Evolutionary conservation across 106 monocot genomes (phyloP).

Genomic region (Apostasia ramifera): DNA sequence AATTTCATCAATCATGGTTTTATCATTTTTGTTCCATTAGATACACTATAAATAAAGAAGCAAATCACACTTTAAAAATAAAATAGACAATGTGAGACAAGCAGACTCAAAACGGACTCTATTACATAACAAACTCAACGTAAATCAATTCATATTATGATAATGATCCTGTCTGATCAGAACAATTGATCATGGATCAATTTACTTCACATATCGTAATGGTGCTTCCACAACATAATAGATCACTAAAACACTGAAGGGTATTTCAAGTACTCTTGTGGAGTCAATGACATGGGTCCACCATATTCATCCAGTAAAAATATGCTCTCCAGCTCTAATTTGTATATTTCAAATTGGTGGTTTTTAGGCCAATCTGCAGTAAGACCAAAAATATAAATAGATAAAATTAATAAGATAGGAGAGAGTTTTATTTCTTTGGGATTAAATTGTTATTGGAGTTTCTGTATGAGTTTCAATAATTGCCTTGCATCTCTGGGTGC

Average conservation of each 20-base stretch:
- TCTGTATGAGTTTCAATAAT: background rate
- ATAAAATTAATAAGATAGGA: background rate
- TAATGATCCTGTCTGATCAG: no score
- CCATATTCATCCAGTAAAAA: slow-evolving; percentile 22
- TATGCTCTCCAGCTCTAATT: slow-evolving; percentile 22
- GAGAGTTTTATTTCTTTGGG: background rate
- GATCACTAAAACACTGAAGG: slow-evolving; percentile 2
- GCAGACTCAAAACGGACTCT: no score
- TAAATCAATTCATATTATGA: no score
- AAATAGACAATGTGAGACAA: no score
- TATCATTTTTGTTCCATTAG: no score
- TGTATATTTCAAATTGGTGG: slow-evolving; percentile 27
- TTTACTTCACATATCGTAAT: no score
- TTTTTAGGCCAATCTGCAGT: slow-evolving; percentile 18
- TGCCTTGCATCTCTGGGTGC: slow-evolving; percentile 23
- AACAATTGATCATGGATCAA: no score
- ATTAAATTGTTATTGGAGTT: background rate
- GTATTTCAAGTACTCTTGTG: slow-evolving; percentile 10
- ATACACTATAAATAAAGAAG: no score
- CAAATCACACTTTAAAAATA: no score
- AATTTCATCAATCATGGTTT: no score
- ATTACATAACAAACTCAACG: no score
- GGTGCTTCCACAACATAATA: no score
- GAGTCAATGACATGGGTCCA: slow-evolving; percentile 11
- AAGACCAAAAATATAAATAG: background rate